These are phyloP conservation scores for Cordia subcordata DNA, from an alignment of 257 asterid species.

Conservation along the genomic window DNA sequence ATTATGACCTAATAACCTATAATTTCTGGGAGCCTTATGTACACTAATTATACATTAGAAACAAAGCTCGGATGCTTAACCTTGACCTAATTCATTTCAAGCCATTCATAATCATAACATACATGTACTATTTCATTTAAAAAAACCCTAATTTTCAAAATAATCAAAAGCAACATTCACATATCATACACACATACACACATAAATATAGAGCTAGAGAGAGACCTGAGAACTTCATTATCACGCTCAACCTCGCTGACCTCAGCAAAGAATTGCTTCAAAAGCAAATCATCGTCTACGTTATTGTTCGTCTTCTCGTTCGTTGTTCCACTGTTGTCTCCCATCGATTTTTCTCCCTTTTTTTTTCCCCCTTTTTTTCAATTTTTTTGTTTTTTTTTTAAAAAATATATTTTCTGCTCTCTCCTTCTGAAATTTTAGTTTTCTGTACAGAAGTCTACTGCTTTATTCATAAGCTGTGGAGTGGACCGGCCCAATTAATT, in stretches of 20 bases:
- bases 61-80: too few species aligned
- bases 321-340: conserved; percentile 38
- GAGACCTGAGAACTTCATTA: conserved; percentile 82
- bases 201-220: background rate
- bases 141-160: too few species aligned
- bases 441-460: too few species aligned
- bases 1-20: too few species aligned
- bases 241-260: conserved; percentile 99
- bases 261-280: conserved; percentile 86
- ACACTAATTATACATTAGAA: too few species aligned
- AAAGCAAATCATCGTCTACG: conserved; percentile 62
- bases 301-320: conserved; percentile 9
- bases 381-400: background rate
- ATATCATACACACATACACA: background rate
- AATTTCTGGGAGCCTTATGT: too few species aligned
- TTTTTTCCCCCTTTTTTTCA: background rate
- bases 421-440: background rate
- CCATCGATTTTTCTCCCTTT: conserved; percentile 37
- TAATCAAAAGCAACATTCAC: conserved; percentile 9
- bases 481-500: background rate
- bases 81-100: too few species aligned
- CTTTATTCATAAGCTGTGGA: background rate
- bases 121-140: too few species aligned
- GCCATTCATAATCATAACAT: too few species aligned
- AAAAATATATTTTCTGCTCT: background rate